Conservation (phyloP, 2,329 filamentous ascomycete genomes). For the Penicillium sp. region DNA sequence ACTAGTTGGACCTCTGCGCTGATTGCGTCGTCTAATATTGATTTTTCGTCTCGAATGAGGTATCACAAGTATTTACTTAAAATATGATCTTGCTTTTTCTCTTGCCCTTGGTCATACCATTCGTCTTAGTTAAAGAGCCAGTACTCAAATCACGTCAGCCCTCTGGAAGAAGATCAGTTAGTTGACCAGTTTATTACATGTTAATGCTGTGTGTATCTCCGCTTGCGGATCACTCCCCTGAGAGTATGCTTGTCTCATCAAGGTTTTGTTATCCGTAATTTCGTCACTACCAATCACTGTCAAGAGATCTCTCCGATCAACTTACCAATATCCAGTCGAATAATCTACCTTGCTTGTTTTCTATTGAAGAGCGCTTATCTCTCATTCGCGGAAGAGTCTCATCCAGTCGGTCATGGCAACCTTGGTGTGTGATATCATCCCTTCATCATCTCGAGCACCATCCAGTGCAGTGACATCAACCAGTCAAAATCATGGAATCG, state of each 20-base stretch:
- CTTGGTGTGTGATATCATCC: conserved; percentile 25
- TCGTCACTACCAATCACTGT: background rate
- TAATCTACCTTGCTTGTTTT: background rate
- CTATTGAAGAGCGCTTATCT: background rate
- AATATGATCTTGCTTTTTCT: conserved; percentile 13
- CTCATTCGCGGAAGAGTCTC: conserved; percentile 1
- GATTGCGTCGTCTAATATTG: conserved; percentile 18
- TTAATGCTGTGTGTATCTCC: background rate
- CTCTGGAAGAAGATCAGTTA: no score
- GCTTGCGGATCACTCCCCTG: background rate
- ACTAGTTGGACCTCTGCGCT: conserved; percentile 8
- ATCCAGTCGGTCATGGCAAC: conserved; percentile 16
- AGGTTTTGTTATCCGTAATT: background rate
- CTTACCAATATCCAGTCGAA: background rate
- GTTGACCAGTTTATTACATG: background rate
- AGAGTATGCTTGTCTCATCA: background rate
- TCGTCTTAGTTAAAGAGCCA: no score
- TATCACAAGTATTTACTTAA: conserved; percentile 13
- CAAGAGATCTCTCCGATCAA: background rate
- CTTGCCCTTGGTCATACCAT: background rate
- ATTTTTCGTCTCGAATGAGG: conserved; percentile 6
- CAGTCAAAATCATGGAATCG: conserved; percentile 1
- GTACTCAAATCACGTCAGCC: no score
- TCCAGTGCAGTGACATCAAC: conserved; percentile 24
- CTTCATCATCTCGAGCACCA: conserved; percentile 20